A percentile compares a stretch with the other conserved stretches of the same genome.
Evolutionary conservation across 768 basidiomycete species (phyloP).

Genomic region (Glaciozyma martinii): DNA sequence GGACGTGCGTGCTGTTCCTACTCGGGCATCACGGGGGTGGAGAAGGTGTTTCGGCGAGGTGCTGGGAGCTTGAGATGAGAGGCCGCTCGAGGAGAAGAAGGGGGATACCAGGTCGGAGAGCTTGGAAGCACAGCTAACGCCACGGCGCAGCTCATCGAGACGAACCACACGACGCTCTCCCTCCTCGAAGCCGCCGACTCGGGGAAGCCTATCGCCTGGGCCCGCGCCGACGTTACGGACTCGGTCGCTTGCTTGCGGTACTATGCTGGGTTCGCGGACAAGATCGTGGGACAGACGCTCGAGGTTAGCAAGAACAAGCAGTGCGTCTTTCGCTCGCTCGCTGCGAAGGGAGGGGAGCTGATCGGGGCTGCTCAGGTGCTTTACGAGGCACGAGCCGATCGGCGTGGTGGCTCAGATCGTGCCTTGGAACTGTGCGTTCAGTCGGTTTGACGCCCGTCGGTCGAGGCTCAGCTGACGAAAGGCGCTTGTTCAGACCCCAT

Average conservation of each 20-base stretch:
- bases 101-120: too few relatives aligned
- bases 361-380: constrained; percentile 46
- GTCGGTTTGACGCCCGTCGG: too few relatives aligned
- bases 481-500: constrained; percentile 30
- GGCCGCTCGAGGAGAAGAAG: not conserved
- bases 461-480: constrained; percentile 48
- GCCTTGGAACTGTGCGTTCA: constrained; percentile 34
- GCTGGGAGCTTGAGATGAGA: not conserved
- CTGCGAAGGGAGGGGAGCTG: constrained; percentile 53
- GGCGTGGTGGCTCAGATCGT: constrained; percentile 80
- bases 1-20: constrained; percentile 46
- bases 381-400: constrained; percentile 78
- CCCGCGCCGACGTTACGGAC: constrained; percentile 26
- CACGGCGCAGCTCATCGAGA: constrained; percentile 30
- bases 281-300: constrained; percentile 75
- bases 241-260: constrained; percentile 44
- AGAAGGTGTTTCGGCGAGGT: too few relatives aligned
- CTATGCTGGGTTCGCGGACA: constrained; percentile 69
- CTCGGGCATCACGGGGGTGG: not conserved
- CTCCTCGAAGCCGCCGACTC: constrained; percentile 80
- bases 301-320: constrained; percentile 40
- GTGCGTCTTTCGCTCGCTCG: not conserved
- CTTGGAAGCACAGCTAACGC: not conserved
- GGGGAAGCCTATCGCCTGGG: constrained; percentile 57
- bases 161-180: constrained; percentile 54